Conservation (phyloP, 257 asterid genomes). For the Solanum pimpinellifolium region DNA sequence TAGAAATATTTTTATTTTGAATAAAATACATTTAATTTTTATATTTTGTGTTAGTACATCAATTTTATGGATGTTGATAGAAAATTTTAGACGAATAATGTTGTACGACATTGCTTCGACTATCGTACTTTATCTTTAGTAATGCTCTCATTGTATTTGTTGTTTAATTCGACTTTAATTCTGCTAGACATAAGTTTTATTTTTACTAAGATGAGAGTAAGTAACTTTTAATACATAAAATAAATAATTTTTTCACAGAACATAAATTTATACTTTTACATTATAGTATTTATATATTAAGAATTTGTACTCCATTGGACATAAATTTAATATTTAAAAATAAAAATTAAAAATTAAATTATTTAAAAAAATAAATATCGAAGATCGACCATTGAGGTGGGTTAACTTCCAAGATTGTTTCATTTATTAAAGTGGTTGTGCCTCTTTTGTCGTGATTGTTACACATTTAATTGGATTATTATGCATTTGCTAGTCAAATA, state of each 20-base stretch:
- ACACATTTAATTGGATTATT: neutral
- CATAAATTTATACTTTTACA: neutral
- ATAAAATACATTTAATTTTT: neutral
- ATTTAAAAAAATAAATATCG: too few relatives aligned
- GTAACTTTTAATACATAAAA: too few relatives aligned
- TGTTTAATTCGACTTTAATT: too few relatives aligned
- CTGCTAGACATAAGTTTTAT: too few relatives aligned
- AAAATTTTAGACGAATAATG: neutral
- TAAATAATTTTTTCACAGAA: neutral
- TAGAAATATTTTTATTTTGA: too few relatives aligned
- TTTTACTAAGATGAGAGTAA: too few relatives aligned
- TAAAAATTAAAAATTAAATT: neutral
- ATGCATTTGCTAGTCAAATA: neutral
- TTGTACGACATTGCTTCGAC: neutral
- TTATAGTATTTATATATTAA: neutral
- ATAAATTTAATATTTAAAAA: neutral
- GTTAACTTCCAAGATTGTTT: neutral
- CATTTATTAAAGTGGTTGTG: neutral
- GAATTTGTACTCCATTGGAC: neutral
- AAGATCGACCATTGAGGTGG: neutral
- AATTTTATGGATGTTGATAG: too few relatives aligned
- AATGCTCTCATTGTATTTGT: neutral
- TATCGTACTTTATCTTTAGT: neutral
- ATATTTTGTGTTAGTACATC: too few relatives aligned
- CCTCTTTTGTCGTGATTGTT: neutral